These are phyloP conservation scores for Fraxinus cuspidata DNA, from an alignment of 257 asterid genomes.

Conservation along the genomic window DNA sequence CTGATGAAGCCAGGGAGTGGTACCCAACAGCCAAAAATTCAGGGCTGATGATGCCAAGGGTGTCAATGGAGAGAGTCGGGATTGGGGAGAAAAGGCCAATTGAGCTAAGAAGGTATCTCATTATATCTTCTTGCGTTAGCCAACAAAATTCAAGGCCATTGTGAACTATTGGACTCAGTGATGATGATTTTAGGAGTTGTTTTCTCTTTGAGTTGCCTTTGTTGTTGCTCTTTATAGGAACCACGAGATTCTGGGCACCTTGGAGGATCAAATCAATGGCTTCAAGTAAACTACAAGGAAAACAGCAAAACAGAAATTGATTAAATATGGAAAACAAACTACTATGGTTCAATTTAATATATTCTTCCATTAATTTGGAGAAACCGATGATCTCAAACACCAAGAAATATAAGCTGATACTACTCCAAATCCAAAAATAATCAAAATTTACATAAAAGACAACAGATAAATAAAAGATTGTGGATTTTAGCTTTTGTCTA, in stretches of 20 bases:
- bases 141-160: conserved; percentile 78
- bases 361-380: background rate
- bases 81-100: conserved; percentile 70
- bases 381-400: background rate
- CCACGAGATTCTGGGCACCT: conserved; percentile 66
- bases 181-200: conserved; percentile 38
- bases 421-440: background rate
- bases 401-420: background rate
- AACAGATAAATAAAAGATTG: background rate
- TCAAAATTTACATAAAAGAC: background rate
- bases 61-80: conserved; percentile 56
- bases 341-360: background rate
- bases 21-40: conserved; percentile 41
- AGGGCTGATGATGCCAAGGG: conserved; percentile 55
- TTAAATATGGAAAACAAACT: background rate
- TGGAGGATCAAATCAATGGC: conserved; percentile 67
- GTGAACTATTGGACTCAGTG: conserved; percentile 41
- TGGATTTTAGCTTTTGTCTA: no score
- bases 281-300: conserved; percentile 61
- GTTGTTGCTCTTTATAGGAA: conserved; percentile 40
- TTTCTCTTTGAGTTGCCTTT: conserved; percentile 44
- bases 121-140: conserved; percentile 79
- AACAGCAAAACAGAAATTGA: background rate
- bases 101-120: conserved; percentile 67
- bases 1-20: conserved; percentile 53